Base-by-base conservation (phyloP, 2,329 filamentous ascomycete genomes). In the Beauveria pseudobassiana region DNA sequence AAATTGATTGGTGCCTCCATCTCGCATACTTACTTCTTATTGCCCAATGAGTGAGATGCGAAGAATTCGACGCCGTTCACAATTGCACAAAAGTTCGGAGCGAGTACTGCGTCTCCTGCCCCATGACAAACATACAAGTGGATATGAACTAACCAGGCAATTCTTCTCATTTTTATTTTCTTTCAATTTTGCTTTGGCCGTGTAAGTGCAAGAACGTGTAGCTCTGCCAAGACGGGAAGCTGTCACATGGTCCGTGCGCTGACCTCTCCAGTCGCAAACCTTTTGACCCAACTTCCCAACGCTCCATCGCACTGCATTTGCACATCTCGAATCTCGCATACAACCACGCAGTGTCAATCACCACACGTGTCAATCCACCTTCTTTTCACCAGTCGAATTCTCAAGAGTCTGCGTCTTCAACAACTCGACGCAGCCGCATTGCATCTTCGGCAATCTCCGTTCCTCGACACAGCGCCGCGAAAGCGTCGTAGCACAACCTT, bases 221-320 rank as follows among this genome's bases (percentile, higher is more conserved):
- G 14, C 34, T 2, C 28, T 22, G 20, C 51, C 26, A 42, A 40
- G 51, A 5, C 51, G 51, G 51, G 9, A 34, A n/a, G 54, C 42
- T 26, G 43, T 26, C 43, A 49, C 45, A 26, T 59, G 56, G 56
- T 51, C 56, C 46, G 56, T 59, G 56, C 56, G 49, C 46, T 45
- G 2, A n/a, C 30, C 54, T n/a, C 16, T 45, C 40, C 16, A 34
- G 46, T 59, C 56, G 46, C 56, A 51, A 59, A 51, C 34, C 45
- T 43, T 51, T 28, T 30, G 14, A n/a, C 53, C 9, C 9, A 40
- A 28, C n/a, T 30, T 45, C 20, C 18, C n/a, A 18, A 20, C n/a
- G 4, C 24, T n/a, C 12, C 9, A 12, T 48, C 20, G 54, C 42
- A 46, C 42, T 18, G 24, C 54, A 57, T 34, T 5, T 14, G 14